These are phyloP conservation scores for Paraphaeosphaeria sporulosa DNA, from an alignment of 2,329 filamentous ascomycete genomes.

Conservation along the genomic window DNA sequence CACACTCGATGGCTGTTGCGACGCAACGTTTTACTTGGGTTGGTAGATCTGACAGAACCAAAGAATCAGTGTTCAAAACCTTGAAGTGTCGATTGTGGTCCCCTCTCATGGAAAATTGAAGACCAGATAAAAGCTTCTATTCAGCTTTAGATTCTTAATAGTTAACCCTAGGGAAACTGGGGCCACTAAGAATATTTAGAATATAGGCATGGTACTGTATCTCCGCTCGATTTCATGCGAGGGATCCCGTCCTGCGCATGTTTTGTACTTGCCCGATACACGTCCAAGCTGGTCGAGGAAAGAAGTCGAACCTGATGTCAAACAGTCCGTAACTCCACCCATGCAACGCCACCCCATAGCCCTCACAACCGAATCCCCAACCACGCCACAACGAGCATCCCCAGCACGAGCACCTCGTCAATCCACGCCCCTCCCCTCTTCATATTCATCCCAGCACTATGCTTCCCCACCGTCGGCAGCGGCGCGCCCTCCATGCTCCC, in stretches of 20 bases:
- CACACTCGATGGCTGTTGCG: not conserved
- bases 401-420: conserved; percentile 22
- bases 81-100: too few relatives aligned
- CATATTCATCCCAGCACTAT: conserved; percentile 7
- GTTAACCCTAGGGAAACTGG: too few relatives aligned
- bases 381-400: conserved; percentile 23
- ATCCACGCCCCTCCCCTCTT: conserved; percentile 17
- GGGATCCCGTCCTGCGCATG: not conserved
- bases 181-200: too few relatives aligned
- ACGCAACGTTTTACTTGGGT: not conserved
- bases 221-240: too few relatives aligned
- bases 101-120: too few relatives aligned
- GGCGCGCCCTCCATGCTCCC: conserved; percentile 1
- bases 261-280: not conserved
- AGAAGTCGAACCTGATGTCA: too few relatives aligned
- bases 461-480: conserved; percentile 18
- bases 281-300: not conserved
- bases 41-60: not conserved
- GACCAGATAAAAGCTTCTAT: too few relatives aligned
- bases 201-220: too few relatives aligned
- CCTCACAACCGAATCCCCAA: conserved; percentile 27
- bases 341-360: not conserved
- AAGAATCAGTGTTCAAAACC: not conserved
- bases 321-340: not conserved
- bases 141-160: too few relatives aligned